Base-by-base conservation (phyloP, 2,329 filamentous ascomycete genomes). In the Scedosporium apiospermum region DNA sequence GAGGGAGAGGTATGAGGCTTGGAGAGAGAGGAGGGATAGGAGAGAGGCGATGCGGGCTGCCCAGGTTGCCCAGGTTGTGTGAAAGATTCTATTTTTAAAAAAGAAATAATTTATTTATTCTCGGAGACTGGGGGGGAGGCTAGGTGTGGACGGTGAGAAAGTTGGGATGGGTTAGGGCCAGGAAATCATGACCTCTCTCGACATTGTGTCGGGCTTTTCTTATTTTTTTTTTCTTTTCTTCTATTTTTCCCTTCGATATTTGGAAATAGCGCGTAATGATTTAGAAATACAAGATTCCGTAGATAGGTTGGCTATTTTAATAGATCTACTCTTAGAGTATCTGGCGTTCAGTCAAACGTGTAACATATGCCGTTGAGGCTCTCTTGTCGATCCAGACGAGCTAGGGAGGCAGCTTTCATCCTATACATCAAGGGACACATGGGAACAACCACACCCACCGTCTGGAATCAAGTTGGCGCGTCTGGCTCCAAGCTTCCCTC, bases 1-100 rank as follows among this genome's bases (percentile, higher is more conserved):
- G 62, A 62, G 51, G 26, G 61, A 51, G 26, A 63, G 63, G 57
- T 58, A 62, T 27, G n/a, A 49, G 60, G 61, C 61, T 12, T n/a
- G 44, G 60, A n/a, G 26, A 49, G 51, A 12, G 46, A 16, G 60
- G 60, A n/a, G 60, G 49, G 30, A 30, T 26, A 27, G 9, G 60
- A 38, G 60, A 27, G 60, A 55, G 60, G 42, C 14, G 42, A 26
- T 16, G 10, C 27, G 27, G 4, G 46, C 16, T 58, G 55, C 10
- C 5, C 16, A 38, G 30, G 16, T 18, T 23, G 23, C 26, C 27
- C 26, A 12, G 55, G 26, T 12, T n/a, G n/a, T 21, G 16, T 12
- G n/a, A 21, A 14, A 6, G 49, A n/a, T 23, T 23, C 2, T 3
- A 23, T 23, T 23, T 23, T 23, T 23, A 23, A 23, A 23, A 23